Evolutionary conservation across 495 filamentous ascomycete genomes (phyloP).

Genomic region (Penicillium maclennaniae): DNA sequence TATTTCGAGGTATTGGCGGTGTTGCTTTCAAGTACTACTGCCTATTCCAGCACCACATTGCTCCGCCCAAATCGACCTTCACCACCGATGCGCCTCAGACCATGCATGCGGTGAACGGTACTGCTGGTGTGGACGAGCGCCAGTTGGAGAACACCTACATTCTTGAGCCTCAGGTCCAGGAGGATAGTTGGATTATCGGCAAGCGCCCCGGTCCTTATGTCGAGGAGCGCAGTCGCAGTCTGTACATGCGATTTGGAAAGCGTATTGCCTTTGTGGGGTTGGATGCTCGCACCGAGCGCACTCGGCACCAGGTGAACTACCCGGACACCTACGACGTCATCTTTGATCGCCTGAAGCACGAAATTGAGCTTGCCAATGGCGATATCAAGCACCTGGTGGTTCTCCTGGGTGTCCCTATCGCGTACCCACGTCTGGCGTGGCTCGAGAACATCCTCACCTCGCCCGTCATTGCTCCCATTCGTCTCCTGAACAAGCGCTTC

Average conservation of each 20-base stretch:
- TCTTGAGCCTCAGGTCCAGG: conserved; percentile 51
- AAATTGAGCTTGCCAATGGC: conserved; percentile 58
- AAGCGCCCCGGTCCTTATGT: conserved; percentile 73
- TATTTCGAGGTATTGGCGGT: conserved; percentile 88
- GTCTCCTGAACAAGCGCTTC: conserved; percentile 86
- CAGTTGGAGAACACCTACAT: conserved; percentile 70
- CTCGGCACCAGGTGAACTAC: conserved; percentile 87
- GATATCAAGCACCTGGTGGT: conserved; percentile 78
- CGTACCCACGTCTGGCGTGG: conserved; percentile 92
- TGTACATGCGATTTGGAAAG: conserved; percentile 81
- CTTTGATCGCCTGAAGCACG: conserved; percentile 62
- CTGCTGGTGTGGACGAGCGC: conserved; percentile 54
- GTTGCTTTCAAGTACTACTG: conserved; percentile 87
- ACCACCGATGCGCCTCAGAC: conserved; percentile 65
- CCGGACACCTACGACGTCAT: conserved; percentile 83
- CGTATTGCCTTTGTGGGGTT: conserved; percentile 82
- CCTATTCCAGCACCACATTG: conserved; percentile 89
- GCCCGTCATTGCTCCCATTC: conserved; percentile 78
- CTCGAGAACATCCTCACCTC: conserved; percentile 84
- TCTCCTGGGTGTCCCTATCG: conserved; percentile 87
- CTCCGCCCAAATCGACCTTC: conserved; percentile 77
- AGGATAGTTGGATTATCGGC: conserved; percentile 78
- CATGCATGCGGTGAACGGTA: conserved; percentile 45
- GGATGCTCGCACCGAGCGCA: conserved; percentile 88
- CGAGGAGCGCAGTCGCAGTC: conserved; percentile 69